A percentile compares a stretch with the other conserved stretches of the same genome.
Evolutionary conservation across 106 monocot species (phyloP).

Genomic region (Acanthochlamys bracteata): DNA sequence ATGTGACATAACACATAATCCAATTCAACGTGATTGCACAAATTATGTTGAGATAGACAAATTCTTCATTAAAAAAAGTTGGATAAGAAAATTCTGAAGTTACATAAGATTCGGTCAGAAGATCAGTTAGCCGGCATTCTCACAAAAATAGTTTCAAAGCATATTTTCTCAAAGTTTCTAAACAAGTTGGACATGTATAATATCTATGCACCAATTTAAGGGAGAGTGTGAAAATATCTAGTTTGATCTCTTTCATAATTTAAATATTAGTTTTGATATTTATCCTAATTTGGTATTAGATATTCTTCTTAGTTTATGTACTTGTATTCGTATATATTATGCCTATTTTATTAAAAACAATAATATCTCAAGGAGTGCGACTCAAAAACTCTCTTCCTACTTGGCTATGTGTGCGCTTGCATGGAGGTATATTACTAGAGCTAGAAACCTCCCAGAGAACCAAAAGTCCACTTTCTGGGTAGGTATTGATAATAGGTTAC

Average conservation of each 20-base stretch:
- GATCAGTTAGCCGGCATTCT: slow-evolving; percentile 12
- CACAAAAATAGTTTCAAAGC: slow-evolving; percentile 2
- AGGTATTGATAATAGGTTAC: neutral
- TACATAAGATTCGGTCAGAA: slow-evolving; percentile 3
- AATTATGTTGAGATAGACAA: slow-evolving; percentile 11
- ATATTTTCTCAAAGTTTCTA: neutral
- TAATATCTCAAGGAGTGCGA: slow-evolving; percentile 1
- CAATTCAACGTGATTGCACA: neutral
- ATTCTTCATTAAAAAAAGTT: slow-evolving; percentile 16
- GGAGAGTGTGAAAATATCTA: too few species aligned
- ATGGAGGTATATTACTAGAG: neutral
- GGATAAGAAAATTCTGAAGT: slow-evolving; percentile 3
- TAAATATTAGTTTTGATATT: too few species aligned
- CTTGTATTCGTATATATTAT: too few species aligned
- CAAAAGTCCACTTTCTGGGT: neutral
- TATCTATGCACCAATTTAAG: slow-evolving; percentile 6
- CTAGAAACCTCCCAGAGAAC: neutral
- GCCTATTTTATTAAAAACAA: too few species aligned
- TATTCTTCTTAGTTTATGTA: too few species aligned
- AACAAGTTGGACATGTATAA: slow-evolving; percentile 15
- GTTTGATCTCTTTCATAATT: too few species aligned
- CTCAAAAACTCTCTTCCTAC: neutral
- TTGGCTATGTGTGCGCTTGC: neutral
- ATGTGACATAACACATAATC: slow-evolving; percentile 16
- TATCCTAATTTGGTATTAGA: too few species aligned